Conservation (phyloP, 2,329 filamentous ascomycete species). For the Fusarium euwallaceae region DNA sequence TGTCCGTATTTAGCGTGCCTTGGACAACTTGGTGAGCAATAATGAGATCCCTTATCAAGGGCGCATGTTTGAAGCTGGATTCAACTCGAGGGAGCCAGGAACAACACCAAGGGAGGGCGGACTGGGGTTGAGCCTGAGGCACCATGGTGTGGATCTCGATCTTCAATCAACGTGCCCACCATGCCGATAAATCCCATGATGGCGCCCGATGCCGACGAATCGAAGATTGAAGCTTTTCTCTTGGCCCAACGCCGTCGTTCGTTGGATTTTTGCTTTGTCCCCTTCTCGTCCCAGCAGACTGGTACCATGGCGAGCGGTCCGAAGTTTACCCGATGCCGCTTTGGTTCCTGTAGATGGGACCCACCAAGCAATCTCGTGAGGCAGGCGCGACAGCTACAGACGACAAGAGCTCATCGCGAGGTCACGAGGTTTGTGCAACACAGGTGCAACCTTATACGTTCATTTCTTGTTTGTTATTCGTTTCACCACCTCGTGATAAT, state of each 20-base stretch:
- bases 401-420: slow-evolving; percentile 35
- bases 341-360: slow-evolving; percentile 29
- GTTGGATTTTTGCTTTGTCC: slow-evolving; percentile 24
- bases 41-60: slow-evolving; percentile 33
- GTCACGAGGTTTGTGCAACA: slow-evolving; percentile 33
- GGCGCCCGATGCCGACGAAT: neutral
- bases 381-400: slow-evolving; percentile 35
- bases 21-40: neutral
- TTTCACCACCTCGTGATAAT: slow-evolving; percentile 16
- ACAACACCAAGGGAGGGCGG: neutral
- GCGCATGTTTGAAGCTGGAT: slow-evolving; percentile 5
- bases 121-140: neutral
- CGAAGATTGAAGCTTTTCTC: neutral
- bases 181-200: neutral
- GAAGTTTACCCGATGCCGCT: slow-evolving; percentile 44
- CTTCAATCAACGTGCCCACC: neutral
- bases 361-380: slow-evolving; percentile 47
- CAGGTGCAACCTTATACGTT: slow-evolving; percentile 36
- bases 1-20: slow-evolving; percentile 1
- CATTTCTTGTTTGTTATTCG: slow-evolving; percentile 4
- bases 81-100: slow-evolving; percentile 17
- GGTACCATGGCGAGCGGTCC: slow-evolving; percentile 37
- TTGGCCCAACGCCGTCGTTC: neutral
- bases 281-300: slow-evolving; percentile 23
- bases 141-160: neutral